Evolutionary conservation across 768 basidiomycete genomes (phyloP).

Genomic region (Sarcodon aspratus): DNA sequence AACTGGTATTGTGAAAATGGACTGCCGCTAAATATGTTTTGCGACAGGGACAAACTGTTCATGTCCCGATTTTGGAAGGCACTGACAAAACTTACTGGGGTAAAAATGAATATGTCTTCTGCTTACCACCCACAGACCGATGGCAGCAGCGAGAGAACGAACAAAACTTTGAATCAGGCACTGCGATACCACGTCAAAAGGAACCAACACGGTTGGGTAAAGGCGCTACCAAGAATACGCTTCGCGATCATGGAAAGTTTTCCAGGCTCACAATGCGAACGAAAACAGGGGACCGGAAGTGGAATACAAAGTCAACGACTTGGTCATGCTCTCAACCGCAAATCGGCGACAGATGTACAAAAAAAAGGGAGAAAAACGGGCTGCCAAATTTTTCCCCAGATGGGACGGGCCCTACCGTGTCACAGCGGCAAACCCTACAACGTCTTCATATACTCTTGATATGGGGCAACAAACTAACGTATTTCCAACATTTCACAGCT

Average conservation of each 20-base stretch:
- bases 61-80: constrained; percentile 23
- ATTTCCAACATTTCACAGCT: constrained; percentile 24
- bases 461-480: constrained; percentile 12
- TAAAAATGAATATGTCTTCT: constrained; percentile 19
- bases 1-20: constrained; percentile 20
- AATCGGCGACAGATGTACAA: constrained; percentile 17
- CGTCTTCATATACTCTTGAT: constrained; percentile 13
- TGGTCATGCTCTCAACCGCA: constrained; percentile 23
- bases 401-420: constrained; percentile 18
- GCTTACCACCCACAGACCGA: constrained; percentile 27
- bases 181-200: constrained; percentile 12
- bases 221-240: too few species aligned
- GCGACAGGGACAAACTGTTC: too few species aligned
- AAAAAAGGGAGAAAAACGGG: constrained; percentile 11
- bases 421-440: constrained; percentile 6
- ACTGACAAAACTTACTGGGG: constrained; percentile 14
- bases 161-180: constrained; percentile 15
- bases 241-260: too few species aligned
- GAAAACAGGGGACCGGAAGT: constrained; percentile 11
- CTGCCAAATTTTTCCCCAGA: constrained; percentile 30
- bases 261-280: too few species aligned
- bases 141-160: constrained; percentile 19
- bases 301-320: constrained; percentile 18
- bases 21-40: constrained; percentile 17
- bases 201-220: too few species aligned